Evolutionary conservation across 208 protist species (phyloP).

Genomic region (Zelonia costaricensis): DNA sequence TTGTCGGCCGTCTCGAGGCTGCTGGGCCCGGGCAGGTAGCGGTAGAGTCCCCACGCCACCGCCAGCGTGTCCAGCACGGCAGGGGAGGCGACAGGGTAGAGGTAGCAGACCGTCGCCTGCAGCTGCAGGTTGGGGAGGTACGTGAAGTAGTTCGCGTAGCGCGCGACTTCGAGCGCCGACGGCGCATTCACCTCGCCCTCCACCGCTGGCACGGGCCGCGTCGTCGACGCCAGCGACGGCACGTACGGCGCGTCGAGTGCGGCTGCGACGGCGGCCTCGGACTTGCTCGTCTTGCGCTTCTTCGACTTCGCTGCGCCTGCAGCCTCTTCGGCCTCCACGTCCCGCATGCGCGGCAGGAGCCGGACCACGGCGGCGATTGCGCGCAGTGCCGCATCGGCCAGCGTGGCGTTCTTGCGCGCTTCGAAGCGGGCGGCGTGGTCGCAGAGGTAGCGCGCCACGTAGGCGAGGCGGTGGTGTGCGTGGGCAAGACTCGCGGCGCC

Average conservation of each 20-base stretch:
- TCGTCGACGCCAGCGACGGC: conserved; percentile 26
- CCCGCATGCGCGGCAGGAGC: conserved; percentile 46
- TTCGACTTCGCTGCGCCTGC: conserved; percentile 11
- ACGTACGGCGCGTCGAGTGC: conserved; percentile 2
- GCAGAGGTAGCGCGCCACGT: conserved; percentile 51
- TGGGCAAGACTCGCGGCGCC: conserved; percentile 63
- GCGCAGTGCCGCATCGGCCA: conserved; percentile 66
- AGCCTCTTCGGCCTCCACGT: conserved; percentile 1
- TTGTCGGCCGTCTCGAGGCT: conserved; percentile 26
- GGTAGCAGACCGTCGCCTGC: conserved; percentile 75
- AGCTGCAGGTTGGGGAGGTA: conserved; percentile 72
- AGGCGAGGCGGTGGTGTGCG: conserved; percentile 75
- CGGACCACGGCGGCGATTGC: conserved; percentile 41
- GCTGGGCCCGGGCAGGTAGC: conserved; percentile 40
- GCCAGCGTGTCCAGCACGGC: conserved; percentile 60
- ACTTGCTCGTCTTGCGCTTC: conserved; percentile 10
- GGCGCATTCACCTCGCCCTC: conserved; percentile 14
- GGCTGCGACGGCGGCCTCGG: background rate
- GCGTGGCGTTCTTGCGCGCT: conserved; percentile 41
- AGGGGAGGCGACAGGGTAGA: conserved; percentile 39
- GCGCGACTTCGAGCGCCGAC: conserved; percentile 39
- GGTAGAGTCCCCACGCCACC: conserved; percentile 61
- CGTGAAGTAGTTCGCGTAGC: conserved; percentile 70
- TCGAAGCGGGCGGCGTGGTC: conserved; percentile 54
- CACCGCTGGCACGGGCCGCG: conserved; percentile 6